phyloP scores from a whole-genome alignment of 1,139 yeast species.

The Geotrichum siamense region DNA sequence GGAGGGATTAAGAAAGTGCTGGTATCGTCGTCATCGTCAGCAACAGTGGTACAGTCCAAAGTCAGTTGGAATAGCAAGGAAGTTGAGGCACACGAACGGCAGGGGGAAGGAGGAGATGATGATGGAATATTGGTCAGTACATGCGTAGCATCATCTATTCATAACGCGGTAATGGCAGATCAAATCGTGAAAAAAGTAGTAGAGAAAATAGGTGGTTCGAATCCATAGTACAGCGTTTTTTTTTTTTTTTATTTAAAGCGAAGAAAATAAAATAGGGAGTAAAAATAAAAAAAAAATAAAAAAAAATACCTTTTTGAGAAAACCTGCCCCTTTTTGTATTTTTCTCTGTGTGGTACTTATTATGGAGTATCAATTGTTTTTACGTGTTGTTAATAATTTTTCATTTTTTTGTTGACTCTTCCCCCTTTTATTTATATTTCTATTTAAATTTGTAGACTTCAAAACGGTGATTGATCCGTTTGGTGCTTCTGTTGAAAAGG shows the following conservation, averaged over 20 bases:
- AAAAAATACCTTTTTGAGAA: no score
- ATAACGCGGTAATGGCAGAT: slow-evolving; percentile 11
- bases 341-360: no score
- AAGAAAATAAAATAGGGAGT: not conserved
- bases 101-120: no score
- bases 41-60: slow-evolving; percentile 13
- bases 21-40: slow-evolving; percentile 7
- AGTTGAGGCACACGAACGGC: slow-evolving; percentile 1
- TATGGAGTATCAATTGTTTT: no score
- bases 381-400: no score
- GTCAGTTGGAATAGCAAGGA: not conserved
- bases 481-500: no score
- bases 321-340: no score
- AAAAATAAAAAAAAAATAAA: no score
- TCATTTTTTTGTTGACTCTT: no score
- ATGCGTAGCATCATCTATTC: slow-evolving; percentile 8
- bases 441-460: no score
- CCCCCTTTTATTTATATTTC: not conserved
- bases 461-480: no score
- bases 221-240: not conserved
- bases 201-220: not conserved
- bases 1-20: slow-evolving; percentile 28
- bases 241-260: not conserved
- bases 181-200: slow-evolving; percentile 1
- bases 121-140: no score